A percentile compares a stretch with the other conserved stretches of the same genome.
Conservation (phyloP, 345 rosid genomes). For the Firmiana major region DNA sequence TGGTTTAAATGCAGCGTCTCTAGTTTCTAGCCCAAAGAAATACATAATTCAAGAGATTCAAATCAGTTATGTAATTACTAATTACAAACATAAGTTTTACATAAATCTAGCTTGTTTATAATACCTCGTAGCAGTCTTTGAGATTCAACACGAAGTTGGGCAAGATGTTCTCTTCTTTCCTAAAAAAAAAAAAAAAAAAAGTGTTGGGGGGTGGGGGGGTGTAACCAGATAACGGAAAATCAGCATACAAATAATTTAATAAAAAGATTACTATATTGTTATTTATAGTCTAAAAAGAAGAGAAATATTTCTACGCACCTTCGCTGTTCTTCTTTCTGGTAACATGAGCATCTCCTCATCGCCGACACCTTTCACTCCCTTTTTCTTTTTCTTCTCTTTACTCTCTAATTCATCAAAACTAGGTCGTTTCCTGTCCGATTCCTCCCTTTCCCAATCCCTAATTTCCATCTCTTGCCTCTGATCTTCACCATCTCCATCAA, state of each 20-base stretch:
- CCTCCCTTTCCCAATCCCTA: conserved; percentile 11
- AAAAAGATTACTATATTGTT: background rate
- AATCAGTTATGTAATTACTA: background rate
- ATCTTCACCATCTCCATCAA: conserved; percentile 23
- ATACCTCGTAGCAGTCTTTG: conserved; percentile 88
- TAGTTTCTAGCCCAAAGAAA: conserved; percentile 47
- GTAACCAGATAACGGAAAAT: background rate
- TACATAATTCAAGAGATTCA: background rate
- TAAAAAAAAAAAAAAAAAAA: conserved; percentile 11
- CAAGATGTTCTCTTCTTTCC: conserved; percentile 66
- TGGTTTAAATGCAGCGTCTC: conserved; percentile 75
- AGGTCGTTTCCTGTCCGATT: conserved; percentile 22
- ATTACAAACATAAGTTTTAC: background rate
- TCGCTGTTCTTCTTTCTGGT: conserved; percentile 35
- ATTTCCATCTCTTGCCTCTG: conserved; percentile 26
- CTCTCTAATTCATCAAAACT: conserved; percentile 16
- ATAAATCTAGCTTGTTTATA: background rate
- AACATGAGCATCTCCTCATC: conserved; percentile 39
- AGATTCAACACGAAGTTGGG: conserved; percentile 69
- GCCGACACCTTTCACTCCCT: conserved; percentile 32
- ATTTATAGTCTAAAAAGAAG: background rate
- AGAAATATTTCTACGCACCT: background rate
- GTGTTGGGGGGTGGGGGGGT: too few species aligned
- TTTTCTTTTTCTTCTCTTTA: conserved; percentile 22
- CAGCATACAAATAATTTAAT: background rate